phyloP scores from a whole-genome alignment of 768 basidiomycete genomes.

The Lactarius hatsudake region DNA sequence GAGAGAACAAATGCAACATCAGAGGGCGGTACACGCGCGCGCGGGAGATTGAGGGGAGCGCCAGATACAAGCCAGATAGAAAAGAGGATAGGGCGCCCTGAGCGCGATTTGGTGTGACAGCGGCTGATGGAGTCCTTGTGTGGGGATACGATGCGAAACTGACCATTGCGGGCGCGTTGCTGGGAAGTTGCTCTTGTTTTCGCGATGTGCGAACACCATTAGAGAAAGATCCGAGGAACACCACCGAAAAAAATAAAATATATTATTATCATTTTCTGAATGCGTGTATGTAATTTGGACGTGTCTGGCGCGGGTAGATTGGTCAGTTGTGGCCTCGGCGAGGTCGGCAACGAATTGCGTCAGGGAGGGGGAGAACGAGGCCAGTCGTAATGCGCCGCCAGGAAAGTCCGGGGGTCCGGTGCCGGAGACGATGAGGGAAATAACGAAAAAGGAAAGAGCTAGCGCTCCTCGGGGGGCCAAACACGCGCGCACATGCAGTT shows the following conservation, averaged over 20 bases:
- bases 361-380: not conserved
- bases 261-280: not conserved
- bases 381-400: not conserved
- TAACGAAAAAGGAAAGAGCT: constrained; percentile 20
- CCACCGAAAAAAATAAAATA: not conserved
- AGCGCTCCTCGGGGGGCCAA: constrained; percentile 28
- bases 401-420: constrained; percentile 20
- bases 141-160: constrained; percentile 6
- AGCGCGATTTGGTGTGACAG: constrained; percentile 23
- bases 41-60: constrained; percentile 21
- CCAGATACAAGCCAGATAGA: constrained; percentile 1
- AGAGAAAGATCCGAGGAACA: constrained; percentile 16
- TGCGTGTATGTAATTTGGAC: not conserved
- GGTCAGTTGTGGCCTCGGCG: constrained; percentile 4
- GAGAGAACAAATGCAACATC: constrained; percentile 4
- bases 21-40: constrained; percentile 7
- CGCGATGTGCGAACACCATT: constrained; percentile 1
- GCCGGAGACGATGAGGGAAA: constrained; percentile 12
- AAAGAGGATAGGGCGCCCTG: constrained; percentile 20
- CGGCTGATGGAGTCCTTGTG: constrained; percentile 16
- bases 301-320: not conserved
- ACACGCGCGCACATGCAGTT: constrained; percentile 26
- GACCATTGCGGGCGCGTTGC: constrained; percentile 18
- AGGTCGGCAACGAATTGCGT: constrained; percentile 19
- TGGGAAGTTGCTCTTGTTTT: constrained; percentile 13